Percentiles rank a stretch among this genome's conserved stretches.
Evolutionary conservation across 2,329 filamentous ascomycete genomes (phyloP).

Genomic region (Ambrosiella cleistominuta): DNA sequence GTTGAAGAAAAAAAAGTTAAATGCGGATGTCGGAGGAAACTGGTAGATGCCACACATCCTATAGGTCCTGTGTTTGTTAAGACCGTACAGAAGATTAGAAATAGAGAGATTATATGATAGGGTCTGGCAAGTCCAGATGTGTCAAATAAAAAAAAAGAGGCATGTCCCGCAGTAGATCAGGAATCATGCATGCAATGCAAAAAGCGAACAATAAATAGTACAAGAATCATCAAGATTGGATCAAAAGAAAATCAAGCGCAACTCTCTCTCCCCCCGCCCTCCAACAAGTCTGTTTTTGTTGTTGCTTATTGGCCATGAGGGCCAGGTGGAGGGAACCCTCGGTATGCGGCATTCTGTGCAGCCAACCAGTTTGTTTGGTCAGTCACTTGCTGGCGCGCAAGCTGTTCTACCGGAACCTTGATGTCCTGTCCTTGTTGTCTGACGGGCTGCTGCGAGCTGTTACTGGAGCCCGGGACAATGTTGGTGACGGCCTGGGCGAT

Average conservation of each 20-base stretch:
- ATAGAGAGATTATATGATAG: background rate
- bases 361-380: constrained; percentile 9
- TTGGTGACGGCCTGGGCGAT: constrained; percentile 58
- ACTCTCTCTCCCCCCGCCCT: background rate
- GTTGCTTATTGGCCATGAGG: constrained; percentile 1
- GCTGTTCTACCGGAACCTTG: constrained; percentile 43
- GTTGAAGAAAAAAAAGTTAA: too few species aligned
- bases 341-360: constrained; percentile 5
- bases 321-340: constrained; percentile 4
- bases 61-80: too few species aligned
- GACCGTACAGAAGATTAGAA: background rate
- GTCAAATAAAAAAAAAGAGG: background rate
- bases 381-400: constrained; percentile 17
- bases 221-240: background rate
- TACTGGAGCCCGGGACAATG: constrained; percentile 34
- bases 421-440: constrained; percentile 31
- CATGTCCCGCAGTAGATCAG: background rate
- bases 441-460: constrained; percentile 15
- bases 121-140: background rate
- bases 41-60: too few species aligned
- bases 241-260: background rate
- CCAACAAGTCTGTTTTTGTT: background rate
- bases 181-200: background rate
- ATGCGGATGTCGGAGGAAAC: too few species aligned
- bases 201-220: background rate